A percentile compares a stretch with the other conserved stretches of the same genome.
Evolutionary conservation across 2,329 filamentous ascomycete species (phyloP).

Genomic region (Ophiostoma populinum): DNA sequence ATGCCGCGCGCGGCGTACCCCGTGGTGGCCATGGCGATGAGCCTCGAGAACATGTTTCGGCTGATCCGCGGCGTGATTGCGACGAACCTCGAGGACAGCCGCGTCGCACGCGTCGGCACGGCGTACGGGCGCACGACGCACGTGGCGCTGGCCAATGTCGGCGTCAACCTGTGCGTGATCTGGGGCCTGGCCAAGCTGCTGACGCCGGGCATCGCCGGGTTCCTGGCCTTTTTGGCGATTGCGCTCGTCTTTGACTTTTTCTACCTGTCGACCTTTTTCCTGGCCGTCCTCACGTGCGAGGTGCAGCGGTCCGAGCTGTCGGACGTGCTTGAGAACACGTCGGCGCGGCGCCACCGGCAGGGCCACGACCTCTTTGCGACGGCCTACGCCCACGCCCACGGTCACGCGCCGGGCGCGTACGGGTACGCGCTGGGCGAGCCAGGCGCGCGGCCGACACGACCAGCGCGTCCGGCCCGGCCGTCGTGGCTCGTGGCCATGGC

Average conservation of each 20-base stretch:
- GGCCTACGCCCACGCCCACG: too few species aligned
- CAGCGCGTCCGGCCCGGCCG: constrained; percentile 16
- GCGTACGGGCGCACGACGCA: constrained; percentile 59
- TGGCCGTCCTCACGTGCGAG: constrained; percentile 64
- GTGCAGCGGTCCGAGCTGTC: constrained; percentile 59
- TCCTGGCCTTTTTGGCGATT: constrained; percentile 60
- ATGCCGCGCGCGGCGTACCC: constrained; percentile 62
- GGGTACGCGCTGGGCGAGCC: too few species aligned
- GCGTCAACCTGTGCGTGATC: constrained; percentile 52
- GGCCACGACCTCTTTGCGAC: too few species aligned
- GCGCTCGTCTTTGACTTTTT: constrained; percentile 63
- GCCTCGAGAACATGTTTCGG: constrained; percentile 62
- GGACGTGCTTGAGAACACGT: constrained; percentile 47
- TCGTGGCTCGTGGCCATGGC: constrained; percentile 46
- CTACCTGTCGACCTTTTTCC: constrained; percentile 64
- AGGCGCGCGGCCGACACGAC: too few species aligned
- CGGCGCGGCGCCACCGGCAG: constrained; percentile 19
- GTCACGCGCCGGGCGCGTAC: too few species aligned
- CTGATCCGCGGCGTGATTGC: constrained; percentile 62
- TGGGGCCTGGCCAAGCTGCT: constrained; percentile 48
- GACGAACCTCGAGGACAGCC: constrained; percentile 50
- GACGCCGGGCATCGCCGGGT: constrained; percentile 46
- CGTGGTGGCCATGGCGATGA: constrained; percentile 58
- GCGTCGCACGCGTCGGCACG: constrained; percentile 51
- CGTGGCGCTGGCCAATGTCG: constrained; percentile 47